Percentiles rank a stretch among this genome's conserved stretches.
These are phyloP conservation scores for Spirogloea muscicola DNA, from an alignment of 139 green algal genomes.

Conservation along the genomic window DNA sequence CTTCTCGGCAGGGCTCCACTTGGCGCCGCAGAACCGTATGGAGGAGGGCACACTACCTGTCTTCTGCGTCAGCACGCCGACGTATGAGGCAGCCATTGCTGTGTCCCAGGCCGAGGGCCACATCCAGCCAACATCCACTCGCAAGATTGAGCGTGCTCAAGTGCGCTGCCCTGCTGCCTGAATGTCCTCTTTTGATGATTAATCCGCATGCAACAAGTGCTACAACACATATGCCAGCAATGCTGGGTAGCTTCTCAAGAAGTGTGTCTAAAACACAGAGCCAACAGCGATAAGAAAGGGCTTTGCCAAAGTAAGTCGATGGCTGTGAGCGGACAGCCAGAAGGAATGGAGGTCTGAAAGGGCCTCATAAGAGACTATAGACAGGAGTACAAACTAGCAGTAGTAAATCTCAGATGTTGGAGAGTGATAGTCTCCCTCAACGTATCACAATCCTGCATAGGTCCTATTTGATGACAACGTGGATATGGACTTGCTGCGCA, in stretches of 20 bases:
- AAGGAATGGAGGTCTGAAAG: too few relatives aligned
- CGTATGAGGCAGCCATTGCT: constrained; percentile 50
- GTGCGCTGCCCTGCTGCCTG: constrained; percentile 3
- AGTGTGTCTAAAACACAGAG: too few relatives aligned
- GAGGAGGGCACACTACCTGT: constrained; percentile 55
- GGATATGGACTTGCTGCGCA: constrained; percentile 44
- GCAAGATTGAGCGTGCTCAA: constrained; percentile 73
- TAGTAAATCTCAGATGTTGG: too few relatives aligned
- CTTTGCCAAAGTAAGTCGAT: too few relatives aligned
- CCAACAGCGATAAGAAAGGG: too few relatives aligned
- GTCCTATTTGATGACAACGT: constrained; percentile 66
- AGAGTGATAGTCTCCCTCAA: too few relatives aligned
- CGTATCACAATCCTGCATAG: constrained; percentile 37
- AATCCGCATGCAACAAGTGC: not conserved
- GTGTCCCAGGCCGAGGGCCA: constrained; percentile 43
- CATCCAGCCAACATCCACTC: constrained; percentile 64
- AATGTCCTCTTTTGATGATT: constrained; percentile 3
- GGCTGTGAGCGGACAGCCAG: too few relatives aligned
- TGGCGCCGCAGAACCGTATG: constrained; percentile 19
- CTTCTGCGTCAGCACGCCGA: constrained; percentile 44
- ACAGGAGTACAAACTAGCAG: too few relatives aligned
- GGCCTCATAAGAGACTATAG: too few relatives aligned
- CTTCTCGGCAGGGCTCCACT: too few relatives aligned
- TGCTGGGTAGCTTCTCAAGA: too few relatives aligned
- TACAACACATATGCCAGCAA: too few relatives aligned